Base-by-base conservation (phyloP, 2,329 filamentous ascomycete genomes). In the Ceratocystiopsis minuta region DNA sequence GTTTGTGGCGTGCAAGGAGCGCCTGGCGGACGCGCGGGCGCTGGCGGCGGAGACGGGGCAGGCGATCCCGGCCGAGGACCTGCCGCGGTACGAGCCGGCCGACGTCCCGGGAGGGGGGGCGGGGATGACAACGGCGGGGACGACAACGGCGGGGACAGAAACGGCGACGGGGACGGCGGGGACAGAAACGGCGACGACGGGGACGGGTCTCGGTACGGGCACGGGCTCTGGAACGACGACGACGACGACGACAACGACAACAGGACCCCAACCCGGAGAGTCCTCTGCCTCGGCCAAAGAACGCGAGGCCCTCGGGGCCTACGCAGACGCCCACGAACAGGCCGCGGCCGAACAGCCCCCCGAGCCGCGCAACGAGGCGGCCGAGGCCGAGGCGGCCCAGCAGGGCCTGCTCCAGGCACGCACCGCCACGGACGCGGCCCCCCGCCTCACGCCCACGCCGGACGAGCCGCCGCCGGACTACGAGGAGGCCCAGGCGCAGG, bases 391-490 rank as follows among this genome's bases (percentile, higher is more conserved):
- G 20, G 20, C 20, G 20, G 4, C 4, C 4, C 4, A 4, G 20
- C 20, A 20, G 20, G 20, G 4, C 4, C 20, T 4, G 20, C 4
- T 7, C 4, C 20, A 20, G 20, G 20, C 20, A 7, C 4, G 20
- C 31, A 14, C 31, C 31, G 5, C 31, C 31, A 14, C 31, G 5
- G 31, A 32, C 31, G 31, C 31, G 11, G 31, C 13, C 3, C 31
- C 31, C 5, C 31, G 11, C 31, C 31, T 32, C 5, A 14, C 11
- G 31, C 31, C 31, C 6, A 62, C 59, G 63, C 60, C 84, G 53
- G 53, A 77, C 60, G 87, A 90, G 55, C 85, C 87, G 6, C 88
- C 88, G 38, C 88, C 88, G 39, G 82, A 77, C 33, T 96, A 96
- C 55, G 86, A 95, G 53, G 85, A 94, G 58, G 82, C 83, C 24